A percentile compares a stretch with the other conserved stretches of the same genome.
Evolutionary conservation across 768 basidiomycete genomes (phyloP).

Genomic region (Cytidiella melzeri): DNA sequence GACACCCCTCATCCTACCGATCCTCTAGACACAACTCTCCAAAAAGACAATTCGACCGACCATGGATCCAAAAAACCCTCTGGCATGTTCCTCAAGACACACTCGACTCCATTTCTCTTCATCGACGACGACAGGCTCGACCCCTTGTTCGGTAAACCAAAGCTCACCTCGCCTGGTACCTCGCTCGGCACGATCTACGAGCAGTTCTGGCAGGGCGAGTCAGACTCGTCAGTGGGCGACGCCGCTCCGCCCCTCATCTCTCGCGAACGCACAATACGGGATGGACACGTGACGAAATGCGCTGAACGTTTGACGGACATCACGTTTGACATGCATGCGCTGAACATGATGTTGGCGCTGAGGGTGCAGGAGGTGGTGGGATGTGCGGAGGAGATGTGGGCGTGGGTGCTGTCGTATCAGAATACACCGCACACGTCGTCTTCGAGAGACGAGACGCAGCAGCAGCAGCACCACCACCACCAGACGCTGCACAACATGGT

Average conservation of each 20-base stretch:
- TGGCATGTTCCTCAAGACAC: conserved; percentile 3
- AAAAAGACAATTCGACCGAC: background rate
- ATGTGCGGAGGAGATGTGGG: conserved; percentile 78
- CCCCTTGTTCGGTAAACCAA: conserved; percentile 7
- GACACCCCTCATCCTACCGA: background rate
- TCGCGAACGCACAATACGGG: too few species aligned
- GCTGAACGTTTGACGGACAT: conserved; percentile 43
- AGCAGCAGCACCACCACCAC: conserved; percentile 2
- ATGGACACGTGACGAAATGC: too few species aligned
- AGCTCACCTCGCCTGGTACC: background rate
- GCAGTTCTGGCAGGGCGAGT: background rate
- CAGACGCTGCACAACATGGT: conserved; percentile 42
- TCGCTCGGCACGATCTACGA: background rate
- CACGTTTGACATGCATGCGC: conserved; percentile 48
- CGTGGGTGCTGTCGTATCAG: conserved; percentile 54
- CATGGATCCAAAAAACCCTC: background rate
- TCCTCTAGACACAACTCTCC: background rate
- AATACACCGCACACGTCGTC: background rate
- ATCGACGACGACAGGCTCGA: conserved; percentile 14
- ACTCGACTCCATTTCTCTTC: conserved; percentile 6
- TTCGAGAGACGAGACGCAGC: conserved; percentile 6
- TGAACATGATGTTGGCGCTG: conserved; percentile 59
- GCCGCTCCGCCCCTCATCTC: conserved; percentile 37
- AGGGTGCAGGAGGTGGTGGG: conserved; percentile 60
- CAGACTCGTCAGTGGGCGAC: background rate